Conservation (phyloP, 179 eudicot species). For the Beta macrorhiza region DNA sequence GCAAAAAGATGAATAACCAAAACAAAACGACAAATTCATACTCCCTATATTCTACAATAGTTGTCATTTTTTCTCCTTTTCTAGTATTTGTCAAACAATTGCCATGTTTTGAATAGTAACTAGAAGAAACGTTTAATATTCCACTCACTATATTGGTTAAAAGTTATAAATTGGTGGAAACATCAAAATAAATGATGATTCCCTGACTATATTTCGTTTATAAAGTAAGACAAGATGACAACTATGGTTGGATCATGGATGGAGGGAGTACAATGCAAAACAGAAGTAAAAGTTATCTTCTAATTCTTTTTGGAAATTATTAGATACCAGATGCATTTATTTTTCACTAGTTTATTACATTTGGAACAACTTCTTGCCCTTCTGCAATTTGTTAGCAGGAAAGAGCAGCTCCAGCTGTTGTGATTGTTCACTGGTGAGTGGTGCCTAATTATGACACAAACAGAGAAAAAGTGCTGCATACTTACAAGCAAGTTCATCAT, state of each 20-base stretch:
- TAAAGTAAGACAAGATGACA: too few relatives aligned
- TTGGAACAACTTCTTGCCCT: not conserved
- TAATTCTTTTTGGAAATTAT: not conserved
- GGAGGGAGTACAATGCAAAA: not conserved
- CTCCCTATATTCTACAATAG: too few relatives aligned
- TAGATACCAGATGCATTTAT: too few relatives aligned
- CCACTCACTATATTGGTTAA: too few relatives aligned
- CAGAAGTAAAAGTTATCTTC: not conserved
- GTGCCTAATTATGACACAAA: not conserved
- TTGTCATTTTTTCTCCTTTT: too few relatives aligned
- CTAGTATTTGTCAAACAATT: too few relatives aligned
- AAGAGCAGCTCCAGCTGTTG: not conserved
- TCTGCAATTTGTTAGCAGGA: not conserved
- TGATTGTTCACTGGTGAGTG: not conserved
- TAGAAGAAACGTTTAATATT: too few relatives aligned
- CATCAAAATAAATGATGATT: too few relatives aligned
- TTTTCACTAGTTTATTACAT: not conserved
- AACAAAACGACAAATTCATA: not conserved
- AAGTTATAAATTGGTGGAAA: too few relatives aligned
- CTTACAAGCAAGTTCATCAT: slow-evolving; percentile 99
- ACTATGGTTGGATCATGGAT: too few relatives aligned
- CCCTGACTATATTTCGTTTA: too few relatives aligned
- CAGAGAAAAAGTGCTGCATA: not conserved
- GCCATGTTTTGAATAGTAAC: too few relatives aligned
- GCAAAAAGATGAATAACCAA: not conserved